A percentile compares a stretch with the other conserved stretches of the same genome.
Conservation (phyloP, 2,329 filamentous ascomycete genomes). For the Clonostachys sp. region DNA sequence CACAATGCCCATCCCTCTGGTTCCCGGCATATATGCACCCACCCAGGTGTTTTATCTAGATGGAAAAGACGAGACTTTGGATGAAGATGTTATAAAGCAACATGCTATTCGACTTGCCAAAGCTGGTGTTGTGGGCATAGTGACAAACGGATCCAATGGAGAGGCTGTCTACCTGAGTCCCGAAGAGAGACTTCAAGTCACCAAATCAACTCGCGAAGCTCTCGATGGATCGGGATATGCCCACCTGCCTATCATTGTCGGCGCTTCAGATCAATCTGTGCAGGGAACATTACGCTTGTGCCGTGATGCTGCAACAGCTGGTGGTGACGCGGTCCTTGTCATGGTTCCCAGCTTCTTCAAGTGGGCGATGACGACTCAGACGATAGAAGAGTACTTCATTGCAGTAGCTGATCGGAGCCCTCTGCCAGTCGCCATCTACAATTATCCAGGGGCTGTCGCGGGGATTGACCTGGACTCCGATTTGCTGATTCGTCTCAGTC, state of each 20-base stretch:
- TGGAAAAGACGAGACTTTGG: slow-evolving; percentile 52
- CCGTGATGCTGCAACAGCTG: slow-evolving; percentile 4
- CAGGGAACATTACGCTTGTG: slow-evolving; percentile 7
- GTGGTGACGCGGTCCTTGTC: slow-evolving; percentile 8
- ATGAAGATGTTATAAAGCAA: slow-evolving; percentile 46
- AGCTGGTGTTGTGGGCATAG: slow-evolving; percentile 63
- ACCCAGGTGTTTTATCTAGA: slow-evolving; percentile 66
- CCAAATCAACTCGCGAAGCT: slow-evolving; percentile 8
- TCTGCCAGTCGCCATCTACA: slow-evolving; percentile 13
- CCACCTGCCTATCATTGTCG: slow-evolving; percentile 23
- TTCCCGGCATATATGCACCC: slow-evolving; percentile 61
- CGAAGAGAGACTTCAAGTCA: slow-evolving; percentile 6
- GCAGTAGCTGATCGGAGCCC: slow-evolving; percentile 8
- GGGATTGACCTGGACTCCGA: slow-evolving; percentile 14
- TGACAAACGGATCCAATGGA: slow-evolving; percentile 66
- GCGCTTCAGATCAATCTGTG: slow-evolving; percentile 9
- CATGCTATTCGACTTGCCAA: slow-evolving; percentile 61
- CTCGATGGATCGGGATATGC: slow-evolving; percentile 58
- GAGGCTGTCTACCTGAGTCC: slow-evolving; percentile 54
- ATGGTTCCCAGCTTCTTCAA: slow-evolving; percentile 11
- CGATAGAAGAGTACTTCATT: slow-evolving; percentile 7
- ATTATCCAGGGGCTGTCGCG: slow-evolving; percentile 11
- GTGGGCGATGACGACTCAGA: slow-evolving; percentile 6
- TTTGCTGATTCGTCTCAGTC: slow-evolving; percentile 31
- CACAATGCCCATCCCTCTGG: slow-evolving; percentile 22